phyloP scores from a whole-genome alignment of 2,329 filamentous ascomycete species.

The Coniochaeta hoffmannii region DNA sequence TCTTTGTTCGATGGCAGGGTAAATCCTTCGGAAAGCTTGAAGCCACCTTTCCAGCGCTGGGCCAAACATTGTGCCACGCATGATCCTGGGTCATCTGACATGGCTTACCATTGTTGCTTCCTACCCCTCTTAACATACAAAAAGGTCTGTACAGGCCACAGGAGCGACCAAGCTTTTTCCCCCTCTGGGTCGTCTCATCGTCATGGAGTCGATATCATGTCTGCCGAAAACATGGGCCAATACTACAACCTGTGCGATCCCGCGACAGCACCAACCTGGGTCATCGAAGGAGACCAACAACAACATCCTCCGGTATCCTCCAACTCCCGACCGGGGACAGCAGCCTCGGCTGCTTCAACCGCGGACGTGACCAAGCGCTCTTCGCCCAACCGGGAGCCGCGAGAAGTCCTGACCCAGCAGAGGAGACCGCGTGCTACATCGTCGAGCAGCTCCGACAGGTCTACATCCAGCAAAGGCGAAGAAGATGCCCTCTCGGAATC shows the following conservation, averaged over 20 bases:
- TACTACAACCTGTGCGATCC: background rate
- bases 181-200: background rate
- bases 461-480: background rate
- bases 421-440: background rate
- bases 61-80: background rate
- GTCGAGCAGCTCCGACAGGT: background rate
- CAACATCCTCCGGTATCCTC: background rate
- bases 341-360: too few relatives aligned
- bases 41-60: background rate
- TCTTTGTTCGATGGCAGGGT: background rate
- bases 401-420: background rate
- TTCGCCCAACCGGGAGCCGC: background rate
- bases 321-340: background rate
- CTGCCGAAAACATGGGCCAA: background rate
- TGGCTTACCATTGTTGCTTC: background rate
- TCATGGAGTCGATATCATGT: background rate
- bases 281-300: background rate
- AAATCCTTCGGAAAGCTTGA: background rate
- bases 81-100: background rate
- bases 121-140: background rate
- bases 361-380: background rate
- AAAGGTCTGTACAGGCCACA: background rate
- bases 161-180: background rate
- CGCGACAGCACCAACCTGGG: background rate
- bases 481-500: background rate